phyloP scores from a whole-genome alignment of 306 rosid species.

The Abrus pulchellus region DNA sequence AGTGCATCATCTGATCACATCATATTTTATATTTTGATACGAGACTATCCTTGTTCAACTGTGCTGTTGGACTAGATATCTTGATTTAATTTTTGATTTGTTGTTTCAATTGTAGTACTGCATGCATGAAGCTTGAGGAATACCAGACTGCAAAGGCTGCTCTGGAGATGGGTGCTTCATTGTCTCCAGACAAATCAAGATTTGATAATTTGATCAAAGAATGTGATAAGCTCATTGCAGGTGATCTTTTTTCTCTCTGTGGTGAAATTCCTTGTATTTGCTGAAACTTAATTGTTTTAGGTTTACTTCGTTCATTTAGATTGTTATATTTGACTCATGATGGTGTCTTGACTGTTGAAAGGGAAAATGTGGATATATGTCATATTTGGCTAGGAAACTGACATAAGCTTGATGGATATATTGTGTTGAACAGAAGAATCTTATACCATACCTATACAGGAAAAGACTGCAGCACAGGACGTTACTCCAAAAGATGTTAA shows the following conservation, averaged over 20 bases:
- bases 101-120: conserved; percentile 60
- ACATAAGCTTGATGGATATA: conserved; percentile 40
- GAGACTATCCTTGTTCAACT: not conserved
- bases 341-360: conserved; percentile 21
- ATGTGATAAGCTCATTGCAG: conserved; percentile 76
- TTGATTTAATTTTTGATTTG: not conserved
- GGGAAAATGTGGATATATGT: conserved; percentile 18
- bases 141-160: conserved; percentile 90
- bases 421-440: conserved; percentile 72
- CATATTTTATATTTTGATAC: not conserved
- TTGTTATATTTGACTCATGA: not conserved
- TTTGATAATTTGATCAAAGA: conserved; percentile 67
- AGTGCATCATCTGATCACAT: not conserved
- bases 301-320: not conserved
- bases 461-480: conserved; percentile 42
- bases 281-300: conserved; percentile 12
- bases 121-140: conserved; percentile 90
- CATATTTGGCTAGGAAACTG: conserved; percentile 35
- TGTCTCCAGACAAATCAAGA: conserved; percentile 65
- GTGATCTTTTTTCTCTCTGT: conserved; percentile 50
- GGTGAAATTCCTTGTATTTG: conserved; percentile 18
- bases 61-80: conserved; percentile 2
- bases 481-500: conserved; percentile 46
- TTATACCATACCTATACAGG: conserved; percentile 50
- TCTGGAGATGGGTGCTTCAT: conserved; percentile 72